Conservation (phyloP, 768 basidiomycete species). For the Amanita pallidorosea region DNA sequence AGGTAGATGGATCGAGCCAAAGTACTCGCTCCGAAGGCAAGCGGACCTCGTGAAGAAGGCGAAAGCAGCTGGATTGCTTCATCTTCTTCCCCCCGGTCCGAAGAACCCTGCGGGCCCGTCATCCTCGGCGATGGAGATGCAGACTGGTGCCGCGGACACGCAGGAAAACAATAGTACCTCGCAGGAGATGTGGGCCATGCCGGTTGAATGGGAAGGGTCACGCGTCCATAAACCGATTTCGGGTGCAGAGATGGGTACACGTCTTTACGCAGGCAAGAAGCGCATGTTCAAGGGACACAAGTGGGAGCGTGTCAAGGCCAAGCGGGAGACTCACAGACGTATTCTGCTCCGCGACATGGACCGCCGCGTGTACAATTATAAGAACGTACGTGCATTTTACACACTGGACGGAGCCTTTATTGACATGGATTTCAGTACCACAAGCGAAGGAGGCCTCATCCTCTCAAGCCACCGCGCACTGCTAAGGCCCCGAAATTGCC, state of each 20-base stretch:
- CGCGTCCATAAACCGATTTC: slow-evolving; percentile 28
- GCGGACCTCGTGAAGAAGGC: slow-evolving; percentile 73
- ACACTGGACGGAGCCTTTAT: neutral
- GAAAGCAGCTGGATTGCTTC: slow-evolving; percentile 35
- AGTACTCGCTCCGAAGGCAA: slow-evolving; percentile 66
- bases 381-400: slow-evolving; percentile 34
- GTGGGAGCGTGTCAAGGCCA: slow-evolving; percentile 56
- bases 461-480: slow-evolving; percentile 42
- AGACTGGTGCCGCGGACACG: neutral
- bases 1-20: slow-evolving; percentile 57
- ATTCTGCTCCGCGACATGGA: slow-evolving; percentile 63
- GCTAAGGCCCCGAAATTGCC: slow-evolving; percentile 47
- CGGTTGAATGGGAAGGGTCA: slow-evolving; percentile 34
- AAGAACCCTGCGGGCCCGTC: slow-evolving; percentile 25
- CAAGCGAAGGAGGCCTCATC: slow-evolving; percentile 41
- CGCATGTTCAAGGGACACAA: slow-evolving; percentile 92
- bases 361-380: slow-evolving; percentile 55
- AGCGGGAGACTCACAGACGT: slow-evolving; percentile 33
- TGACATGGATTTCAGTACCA: slow-evolving; percentile 24
- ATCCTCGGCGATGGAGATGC: neutral
- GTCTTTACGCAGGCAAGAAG: slow-evolving; percentile 67
- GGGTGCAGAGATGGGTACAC: slow-evolving; percentile 26
- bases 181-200: slow-evolving; percentile 18
- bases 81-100: slow-evolving; percentile 59
- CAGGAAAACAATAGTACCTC: neutral